Evolutionary conservation across 108 stramenopile species (phyloP), one percentile per base, ranked within the genome.

Genomic region (Seminavis robusta): DNA sequence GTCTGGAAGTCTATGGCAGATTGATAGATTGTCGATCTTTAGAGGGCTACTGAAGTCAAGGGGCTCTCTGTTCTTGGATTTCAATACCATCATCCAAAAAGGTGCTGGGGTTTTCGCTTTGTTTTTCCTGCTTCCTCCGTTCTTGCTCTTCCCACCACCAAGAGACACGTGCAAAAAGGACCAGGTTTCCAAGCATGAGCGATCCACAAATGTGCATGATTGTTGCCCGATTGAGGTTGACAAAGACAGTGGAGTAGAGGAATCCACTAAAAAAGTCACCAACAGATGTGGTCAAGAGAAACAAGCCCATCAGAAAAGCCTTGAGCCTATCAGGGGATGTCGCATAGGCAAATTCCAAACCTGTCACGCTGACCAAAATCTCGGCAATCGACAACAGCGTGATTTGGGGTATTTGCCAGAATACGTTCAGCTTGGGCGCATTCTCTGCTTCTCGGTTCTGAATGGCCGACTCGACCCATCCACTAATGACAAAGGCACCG

Each of bases 391-490:
- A 66, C 43, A 88, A 51, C 10, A 84, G 26, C 3, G 79, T 70
- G 41, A 77, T 74, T 52, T 88, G 87, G 6, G 87, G 87, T 7
- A 88, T 26, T 54, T 83, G 81, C 83, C 77, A 80, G 8, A 66
- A 28, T n/a, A 88, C 56, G 41, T 62, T 51, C 1, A 88, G 36
- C 5, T 24, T 52, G 28, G 60, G 41, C 26, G 33, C 36, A 32
- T 17, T 19, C 36, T 4, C 0, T 36, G 52, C 13, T 11, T 16
- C n/a, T 9, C 17, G 44, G 17, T 19, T 16, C 56, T 77, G 64
- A n/a, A 83, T 69, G 11, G 23, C 9, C 2, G 27, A 6, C 58
- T 88, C 81, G 10, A 88, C 33, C 3, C 74, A 3, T 0, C 69
- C 64, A 57, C 77, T 75, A 17, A 73, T 31, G 16, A 69, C 16